Evolutionary conservation across 1,284 basidiomycete species (phyloP), one percentile per base, ranked within the genome.

Genomic region (Rhizoctonia solani): DNA sequence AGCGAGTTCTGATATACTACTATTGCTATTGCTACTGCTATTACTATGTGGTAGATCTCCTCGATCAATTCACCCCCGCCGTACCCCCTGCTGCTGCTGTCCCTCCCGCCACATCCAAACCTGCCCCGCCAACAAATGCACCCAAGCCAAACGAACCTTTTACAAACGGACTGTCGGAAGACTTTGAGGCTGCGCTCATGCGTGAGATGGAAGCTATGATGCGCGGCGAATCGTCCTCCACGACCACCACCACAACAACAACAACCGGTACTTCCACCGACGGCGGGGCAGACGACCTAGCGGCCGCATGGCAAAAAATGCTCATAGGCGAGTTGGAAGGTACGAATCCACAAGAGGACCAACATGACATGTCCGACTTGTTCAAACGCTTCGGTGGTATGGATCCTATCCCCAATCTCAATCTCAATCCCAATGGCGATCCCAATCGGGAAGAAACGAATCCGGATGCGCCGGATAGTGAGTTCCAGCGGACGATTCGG

Each of bases 141-240:
- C 32, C 66, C 14, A 61, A 68, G 14, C 68, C 47, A 37, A 23
- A 72, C 11, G 69, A 75, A 14, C 73, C 73, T 75, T 68, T 74
- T 76, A 69, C 77, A 81, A 76, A 81, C 80, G 16, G 79, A 80
- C 61, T 77, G 82, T 52, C 79, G 71, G 71, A 81, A 65, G 75
- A 87, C 58, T 92, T 94, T 73, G 85, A 89, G 46, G 81, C 83
- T 44, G 87, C 92, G 74, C 81, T 97, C 49, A 86, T 88, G 4
- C 81, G 84, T 74, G 89, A 86, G 32, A 96, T 98, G 93, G 91
- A 93, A 75, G 80, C 80, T n/a, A 81, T 97, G 50, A 86, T 97
- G 81, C 81, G 96, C 56, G 71, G 53, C 11, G 72, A 69, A 11
- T n/a, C n/a, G n/a, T n/a, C n/a, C n/a, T n/a, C n/a, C n/a, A n/a